Base-by-base conservation (phyloP, 139 green algal genomes). In the Picochlorum sp. region DNA sequence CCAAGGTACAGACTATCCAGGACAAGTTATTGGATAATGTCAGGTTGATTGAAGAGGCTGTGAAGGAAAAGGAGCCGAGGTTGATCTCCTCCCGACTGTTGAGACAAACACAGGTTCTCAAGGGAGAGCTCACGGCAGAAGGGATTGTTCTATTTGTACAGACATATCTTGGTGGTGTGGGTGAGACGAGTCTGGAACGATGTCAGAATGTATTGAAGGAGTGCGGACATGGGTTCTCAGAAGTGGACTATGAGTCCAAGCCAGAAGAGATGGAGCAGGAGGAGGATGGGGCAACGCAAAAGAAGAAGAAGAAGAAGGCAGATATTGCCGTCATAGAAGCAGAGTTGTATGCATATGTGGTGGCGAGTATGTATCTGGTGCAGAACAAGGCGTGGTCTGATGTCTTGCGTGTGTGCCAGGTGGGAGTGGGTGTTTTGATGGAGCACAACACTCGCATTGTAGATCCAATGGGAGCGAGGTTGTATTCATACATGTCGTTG, bases 401-500 rank as follows among this genome's bases (percentile, higher is more conserved):
- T 57, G 64, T 65, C 4, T 31, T 60, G 9, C 45, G 67, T 6
- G 8, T 41, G 8, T 41, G 34, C 8, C 34, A 41, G 34, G 47
- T 52, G 47, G 47, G 47, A 24, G 16, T 20, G 47, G 47, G 11
- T 52, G 47, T 24, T 52, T 52, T n/a, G 47, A 52, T 52, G 16
- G 10, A 23, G 47, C 1, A 68, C 69, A 98, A 98, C 72, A 72
- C 88, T 10, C 82, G 94, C 24, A 97, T 92, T 2, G 74, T 99
- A 57, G 94, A 99, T 64, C 68, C 79, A 8, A 76, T 99, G 18
- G 86, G 75, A 0, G 81, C 94, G 13, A 81, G 88, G 55, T 72
- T 97, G n/a, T 95, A 90, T 77, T 92, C 87, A 67, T 98, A 97
- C 79, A 90, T 83, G 45, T 88, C 85, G 4, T 79, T 84, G 41